Conservation (phyloP, 1,139 yeast genomes). For the Maudiozyma humilis region DNA sequence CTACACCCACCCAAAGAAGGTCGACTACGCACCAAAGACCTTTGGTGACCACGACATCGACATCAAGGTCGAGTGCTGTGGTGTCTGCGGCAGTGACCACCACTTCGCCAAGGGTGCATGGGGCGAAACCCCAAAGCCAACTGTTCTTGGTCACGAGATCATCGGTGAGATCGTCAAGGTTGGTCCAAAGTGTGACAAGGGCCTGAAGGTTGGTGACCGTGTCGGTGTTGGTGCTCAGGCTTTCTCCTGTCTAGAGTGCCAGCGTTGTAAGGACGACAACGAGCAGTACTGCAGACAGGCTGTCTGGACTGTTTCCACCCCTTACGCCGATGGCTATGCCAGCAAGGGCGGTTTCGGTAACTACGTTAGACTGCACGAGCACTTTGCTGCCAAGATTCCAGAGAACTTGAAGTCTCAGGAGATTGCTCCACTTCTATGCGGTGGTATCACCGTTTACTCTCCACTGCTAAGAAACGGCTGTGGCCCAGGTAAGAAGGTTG, state of each 20-base stretch:
- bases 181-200: no score
- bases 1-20: no score
- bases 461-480: conserved; percentile 41
- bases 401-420: conserved; percentile 35
- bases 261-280: conserved; percentile 36
- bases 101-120: conserved; percentile 32
- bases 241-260: no score
- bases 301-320: no score
- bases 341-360: no score
- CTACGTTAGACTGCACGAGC: conserved; percentile 43
- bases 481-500: no score
- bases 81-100: conserved; percentile 51
- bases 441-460: conserved; percentile 46
- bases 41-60: conserved; percentile 34
- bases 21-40: no score
- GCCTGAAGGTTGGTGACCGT: no score
- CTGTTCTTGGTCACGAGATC: no score
- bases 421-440: conserved; percentile 48
- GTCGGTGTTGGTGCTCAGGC: no score
- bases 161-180: no score
- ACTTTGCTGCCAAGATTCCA: conserved; percentile 43
- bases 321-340: no score
- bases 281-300: conserved; percentile 42
- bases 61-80: conserved; percentile 40
- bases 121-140: conserved; percentile 34